A percentile compares a stretch with the other conserved stretches of the same genome.
These are phyloP conservation scores for Gaultheria prostrata DNA, from an alignment of 148 eudicot species.

Conservation along the genomic window DNA sequence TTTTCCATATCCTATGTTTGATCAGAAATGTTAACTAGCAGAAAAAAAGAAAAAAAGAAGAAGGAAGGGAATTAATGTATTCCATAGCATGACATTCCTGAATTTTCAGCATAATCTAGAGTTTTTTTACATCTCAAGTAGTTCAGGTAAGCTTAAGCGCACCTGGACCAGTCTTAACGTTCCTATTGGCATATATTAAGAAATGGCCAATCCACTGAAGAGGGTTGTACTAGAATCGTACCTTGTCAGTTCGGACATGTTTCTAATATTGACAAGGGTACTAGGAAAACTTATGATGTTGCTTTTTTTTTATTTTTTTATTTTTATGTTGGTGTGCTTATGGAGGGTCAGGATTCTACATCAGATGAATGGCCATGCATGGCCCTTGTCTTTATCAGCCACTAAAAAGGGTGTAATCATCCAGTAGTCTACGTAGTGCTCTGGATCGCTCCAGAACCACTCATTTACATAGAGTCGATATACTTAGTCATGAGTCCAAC, in stretches of 20 bases:
- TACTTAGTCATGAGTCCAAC: too few relatives aligned
- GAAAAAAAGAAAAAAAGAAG: too few relatives aligned
- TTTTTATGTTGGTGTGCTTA: not conserved
- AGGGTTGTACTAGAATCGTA: not conserved
- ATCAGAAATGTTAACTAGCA: not conserved
- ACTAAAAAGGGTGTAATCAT: not conserved
- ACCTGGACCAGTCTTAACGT: not conserved
- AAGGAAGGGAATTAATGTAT: not conserved
- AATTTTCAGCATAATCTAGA: not conserved
- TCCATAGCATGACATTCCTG: not conserved
- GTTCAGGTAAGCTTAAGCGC: not conserved
- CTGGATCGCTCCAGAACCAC: too few relatives aligned
- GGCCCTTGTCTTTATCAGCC: conserved; percentile 35
- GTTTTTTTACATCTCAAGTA: not conserved
- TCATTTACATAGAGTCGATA: too few relatives aligned
- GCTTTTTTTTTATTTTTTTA: not conserved
- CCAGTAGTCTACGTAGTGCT: too few relatives aligned
- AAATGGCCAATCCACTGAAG: not conserved
- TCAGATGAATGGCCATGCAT: conserved; percentile 13
- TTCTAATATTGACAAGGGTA: not conserved
- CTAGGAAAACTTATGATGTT: conserved; percentile 5
- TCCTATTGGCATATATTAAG: not conserved
- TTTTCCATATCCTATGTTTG: not conserved
- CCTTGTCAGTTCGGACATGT: not conserved
- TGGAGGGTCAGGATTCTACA: conserved; percentile 20